Evolutionary conservation across 2,329 filamentous ascomycete species (phyloP), one percentile per base, ranked within the genome.

Genomic region (Orbilia blumenaviensis): DNA sequence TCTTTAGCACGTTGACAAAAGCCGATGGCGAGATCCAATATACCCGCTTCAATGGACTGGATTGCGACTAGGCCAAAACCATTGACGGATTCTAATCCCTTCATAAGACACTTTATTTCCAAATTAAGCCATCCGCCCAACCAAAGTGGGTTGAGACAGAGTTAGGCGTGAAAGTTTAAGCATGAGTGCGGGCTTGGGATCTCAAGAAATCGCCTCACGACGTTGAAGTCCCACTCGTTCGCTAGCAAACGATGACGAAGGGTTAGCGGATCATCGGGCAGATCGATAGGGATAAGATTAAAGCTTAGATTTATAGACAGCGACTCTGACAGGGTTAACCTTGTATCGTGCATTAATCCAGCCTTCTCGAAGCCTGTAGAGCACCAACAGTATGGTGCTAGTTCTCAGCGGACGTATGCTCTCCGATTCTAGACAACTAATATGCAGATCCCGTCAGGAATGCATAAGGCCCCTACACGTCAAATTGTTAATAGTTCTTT

Each of bases 201-300:
- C 2, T 9, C 32, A 38, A 36, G 29, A 44, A 54, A 34, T 67
- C 61, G 44, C 46, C 62, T 62, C 52, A 34, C 69, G 54, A 67
- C 46, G 56, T 67, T 67, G 62, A 42, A 36, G 58, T 16, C 36
- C 38, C 67, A 56, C 62, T 48, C 44, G 69, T 60, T 69, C 58
- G 72, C 64, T 69, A 76, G 56, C 58, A 52, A 23, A 54, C 54
- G 38, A 76, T 69, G 72, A 60, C 58, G 56, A 64, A 67, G 56
- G 64, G 72, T 76, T 68, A 67, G 72, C 72, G 72, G 72, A 76
- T 76, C 72, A 76, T 69, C 72, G 72, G 72, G 64, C 72, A 76
- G 72, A 76, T 76, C 72, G 60, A 64, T 76, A 68, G 71, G 71
- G 63, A 64, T 75, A 50, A 41, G 27, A 58, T 58, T 64, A 68